Evolutionary conservation across 106 monocot genomes (phyloP).

Genomic region (Dactylorhiza incarnata): DNA sequence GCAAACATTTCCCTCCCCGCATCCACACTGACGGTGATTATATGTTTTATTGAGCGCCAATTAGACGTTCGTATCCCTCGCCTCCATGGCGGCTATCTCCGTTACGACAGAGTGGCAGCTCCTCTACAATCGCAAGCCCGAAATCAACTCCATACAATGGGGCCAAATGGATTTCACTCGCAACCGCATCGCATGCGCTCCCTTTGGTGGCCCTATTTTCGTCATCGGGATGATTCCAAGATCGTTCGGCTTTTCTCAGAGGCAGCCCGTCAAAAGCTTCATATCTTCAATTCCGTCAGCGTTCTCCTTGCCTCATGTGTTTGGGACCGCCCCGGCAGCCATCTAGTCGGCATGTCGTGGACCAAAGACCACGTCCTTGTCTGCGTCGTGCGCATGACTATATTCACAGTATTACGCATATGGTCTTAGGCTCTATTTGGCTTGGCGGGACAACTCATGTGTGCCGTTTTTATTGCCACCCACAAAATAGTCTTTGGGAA

Average conservation of each 20-base stretch:
- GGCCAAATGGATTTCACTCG: slow-evolving; percentile 69
- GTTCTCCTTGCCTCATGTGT: slow-evolving; percentile 47
- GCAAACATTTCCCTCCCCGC: no score
- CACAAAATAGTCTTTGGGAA: no score
- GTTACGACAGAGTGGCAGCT: slow-evolving; percentile 96
- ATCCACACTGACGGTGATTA: no score
- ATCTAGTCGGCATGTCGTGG: slow-evolving; percentile 80
- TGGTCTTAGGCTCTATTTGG: no score
- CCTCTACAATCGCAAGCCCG: slow-evolving; percentile 79
- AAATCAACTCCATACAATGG: slow-evolving; percentile 65
- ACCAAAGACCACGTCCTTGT: slow-evolving; percentile 46
- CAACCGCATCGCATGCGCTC: slow-evolving; percentile 80
- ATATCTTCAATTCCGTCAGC: slow-evolving; percentile 69
- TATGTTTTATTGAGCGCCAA: no score
- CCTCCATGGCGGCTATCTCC: slow-evolving; percentile 46
- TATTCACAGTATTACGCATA: no score
- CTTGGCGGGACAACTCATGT: no score
- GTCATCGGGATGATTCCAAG: slow-evolving; percentile 96
- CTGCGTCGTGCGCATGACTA: slow-evolving; percentile 36
- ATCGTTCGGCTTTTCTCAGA: slow-evolving; percentile 83
- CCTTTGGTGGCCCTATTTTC: slow-evolving; percentile 92
- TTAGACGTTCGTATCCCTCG: neutral
- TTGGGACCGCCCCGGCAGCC: slow-evolving; percentile 81
- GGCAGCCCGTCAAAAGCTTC: slow-evolving; percentile 83
- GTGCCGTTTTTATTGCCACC: no score